Evolutionary conservation across 2,329 filamentous ascomycete genomes (phyloP), one percentile per base, ranked within the genome.

Genomic region (Venturia effusa): DNA sequence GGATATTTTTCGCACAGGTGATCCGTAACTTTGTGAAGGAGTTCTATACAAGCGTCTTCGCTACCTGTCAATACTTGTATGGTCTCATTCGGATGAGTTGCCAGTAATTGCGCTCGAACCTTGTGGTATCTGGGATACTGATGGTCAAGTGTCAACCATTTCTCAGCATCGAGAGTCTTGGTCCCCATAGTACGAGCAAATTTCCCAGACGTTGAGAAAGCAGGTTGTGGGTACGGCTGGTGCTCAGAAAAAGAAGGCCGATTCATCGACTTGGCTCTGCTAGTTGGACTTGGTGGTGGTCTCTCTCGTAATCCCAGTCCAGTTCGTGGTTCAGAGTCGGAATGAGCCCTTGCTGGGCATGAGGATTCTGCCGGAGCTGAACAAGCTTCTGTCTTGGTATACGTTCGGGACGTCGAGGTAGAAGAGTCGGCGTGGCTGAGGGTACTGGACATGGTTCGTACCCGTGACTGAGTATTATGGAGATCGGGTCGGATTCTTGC

Each of bases 131-230:
- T n/a, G 32, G 34, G 22, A 22, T 48, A 62, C 19, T 34, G 37
- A 10, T 54, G n/a, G 34, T 62, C 61, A 17, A 62, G n/a, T 5
- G 43, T 45, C n/a, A 62, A 32, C 61, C 61, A 62, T 15, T 48
- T 62, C 5, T 19, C 41, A 11, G 17, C 24, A 37, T 62, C 61
- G 10, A 62, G 61, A 24, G 41, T 39, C 34, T 60, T 60, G 59
- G 24, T n/a, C 8, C 59, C 59, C 59, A 60, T 60, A 6, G 22
- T 43, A 7, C 59, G 37, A 11, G 22, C 24, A 7, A 60, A 60
- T 6, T 27, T 37, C 27, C 51, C 51, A 34, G 51, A n/a, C 19
- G 51, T 61, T 37, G 59, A 41, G 59, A 45, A 61, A 19, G 8
- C 15, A 6, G 30, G 41, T 40, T n/a, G 24, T 17, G 59, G 59